These are phyloP conservation scores for Rhodotorula mucilaginosa DNA, from an alignment of 1,284 basidiomycete species.

Conservation along the genomic window DNA sequence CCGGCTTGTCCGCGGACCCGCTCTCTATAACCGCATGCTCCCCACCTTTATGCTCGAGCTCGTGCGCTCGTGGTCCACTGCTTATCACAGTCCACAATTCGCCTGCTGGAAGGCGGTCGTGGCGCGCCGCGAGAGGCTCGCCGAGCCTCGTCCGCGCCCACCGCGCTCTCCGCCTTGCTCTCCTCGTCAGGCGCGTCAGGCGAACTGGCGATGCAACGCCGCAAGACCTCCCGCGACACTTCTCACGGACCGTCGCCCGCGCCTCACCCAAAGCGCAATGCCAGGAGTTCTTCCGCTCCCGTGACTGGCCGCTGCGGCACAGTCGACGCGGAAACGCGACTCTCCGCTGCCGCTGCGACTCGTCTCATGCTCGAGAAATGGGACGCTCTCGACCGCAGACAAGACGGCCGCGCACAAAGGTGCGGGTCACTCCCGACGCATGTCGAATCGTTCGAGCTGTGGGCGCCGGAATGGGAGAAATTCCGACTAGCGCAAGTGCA, in stretches of 20 bases:
- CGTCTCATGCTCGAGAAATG: slow-evolving; percentile 23
- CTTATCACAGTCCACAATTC: too few relatives aligned
- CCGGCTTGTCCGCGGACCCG: background rate
- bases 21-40: background rate
- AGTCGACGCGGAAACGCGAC: background rate
- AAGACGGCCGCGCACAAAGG: too few relatives aligned
- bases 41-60: too few relatives aligned
- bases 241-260: background rate
- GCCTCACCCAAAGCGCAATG: too few relatives aligned
- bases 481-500: slow-evolving; percentile 27
- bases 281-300: too few relatives aligned
- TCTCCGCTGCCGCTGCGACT: slow-evolving; percentile 19
- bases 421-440: background rate
- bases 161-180: background rate
- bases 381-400: slow-evolving; percentile 18
- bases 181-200: background rate
- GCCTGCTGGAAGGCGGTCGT: too few relatives aligned
- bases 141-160: background rate
- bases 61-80: too few relatives aligned
- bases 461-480: slow-evolving; percentile 12
- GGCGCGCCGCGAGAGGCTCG: too few relatives aligned
- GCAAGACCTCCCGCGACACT: background rate
- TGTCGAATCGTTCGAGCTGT: slow-evolving; percentile 15
- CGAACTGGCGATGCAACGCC: background rate
- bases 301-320: background rate